A percentile compares a stretch with the other conserved stretches of the same genome.
Conservation (phyloP, 2,329 filamentous ascomycete genomes). For the Xylogone sp. region DNA sequence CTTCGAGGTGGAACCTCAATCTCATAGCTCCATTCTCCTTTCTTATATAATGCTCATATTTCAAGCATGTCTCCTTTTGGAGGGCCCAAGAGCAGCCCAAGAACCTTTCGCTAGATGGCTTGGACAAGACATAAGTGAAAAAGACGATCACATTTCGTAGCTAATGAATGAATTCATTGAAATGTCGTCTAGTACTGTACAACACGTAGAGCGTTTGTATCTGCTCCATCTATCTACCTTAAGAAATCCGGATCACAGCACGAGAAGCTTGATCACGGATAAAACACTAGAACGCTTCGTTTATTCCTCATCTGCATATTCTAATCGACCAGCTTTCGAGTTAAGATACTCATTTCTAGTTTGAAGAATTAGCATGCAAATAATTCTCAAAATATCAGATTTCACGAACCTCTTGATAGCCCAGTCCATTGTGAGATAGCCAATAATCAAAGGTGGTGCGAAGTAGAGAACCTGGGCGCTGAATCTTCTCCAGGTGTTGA, state of each 20-base stretch:
- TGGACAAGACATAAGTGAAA: too few species aligned
- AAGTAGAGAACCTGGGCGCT: constrained; percentile 86
- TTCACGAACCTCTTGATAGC: constrained; percentile 78
- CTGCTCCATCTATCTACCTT: background rate
- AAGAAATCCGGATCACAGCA: background rate
- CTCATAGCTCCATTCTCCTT: too few species aligned
- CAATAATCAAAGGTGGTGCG: constrained; percentile 71
- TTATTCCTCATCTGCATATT: constrained; percentile 40
- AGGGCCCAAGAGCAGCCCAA: too few species aligned
- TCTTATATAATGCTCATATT: too few species aligned
- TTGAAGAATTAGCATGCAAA: constrained; percentile 6
- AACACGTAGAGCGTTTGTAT: background rate
- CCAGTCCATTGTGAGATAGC: constrained; percentile 86
- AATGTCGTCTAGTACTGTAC: background rate
- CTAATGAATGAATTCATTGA: background rate
- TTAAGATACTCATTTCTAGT: constrained; percentile 75
- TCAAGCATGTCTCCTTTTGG: too few species aligned
- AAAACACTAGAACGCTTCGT: background rate
- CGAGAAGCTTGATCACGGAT: background rate
- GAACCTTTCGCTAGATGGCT: too few species aligned
- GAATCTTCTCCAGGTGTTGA: constrained; percentile 91
- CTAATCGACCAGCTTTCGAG: constrained; percentile 68
- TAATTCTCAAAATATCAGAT: background rate
- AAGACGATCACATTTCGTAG: too few species aligned
- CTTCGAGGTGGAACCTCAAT: too few species aligned